Conservation (phyloP, 768 basidiomycete genomes). For the Rhodocollybia butyracea region DNA sequence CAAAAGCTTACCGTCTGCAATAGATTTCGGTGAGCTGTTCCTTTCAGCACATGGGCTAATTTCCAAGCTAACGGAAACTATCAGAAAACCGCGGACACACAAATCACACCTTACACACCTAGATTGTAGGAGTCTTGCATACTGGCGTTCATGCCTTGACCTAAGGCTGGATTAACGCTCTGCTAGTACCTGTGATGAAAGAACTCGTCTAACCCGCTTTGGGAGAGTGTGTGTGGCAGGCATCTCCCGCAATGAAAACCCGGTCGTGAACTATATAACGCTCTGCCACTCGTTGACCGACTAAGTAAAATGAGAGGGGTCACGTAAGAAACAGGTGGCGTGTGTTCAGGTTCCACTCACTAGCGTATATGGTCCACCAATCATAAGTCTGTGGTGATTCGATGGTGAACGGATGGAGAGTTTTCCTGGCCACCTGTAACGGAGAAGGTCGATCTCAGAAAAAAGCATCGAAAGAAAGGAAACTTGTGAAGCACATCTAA, state of each 20-base stretch:
- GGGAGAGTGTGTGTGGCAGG: constrained; percentile 67
- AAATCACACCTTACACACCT: constrained; percentile 24
- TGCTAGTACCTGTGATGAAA: not conserved
- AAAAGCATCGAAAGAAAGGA: not conserved
- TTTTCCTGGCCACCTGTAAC: constrained; percentile 49
- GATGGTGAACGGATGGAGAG: constrained; percentile 55
- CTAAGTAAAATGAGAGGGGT: constrained; percentile 26
- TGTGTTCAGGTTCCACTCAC: constrained; percentile 30
- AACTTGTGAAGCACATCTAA: constrained; percentile 36
- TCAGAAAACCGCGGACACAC: not conserved
- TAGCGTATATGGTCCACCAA: constrained; percentile 75
- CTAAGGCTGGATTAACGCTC: constrained; percentile 23
- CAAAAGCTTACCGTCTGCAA: constrained; percentile 48
- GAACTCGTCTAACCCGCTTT: constrained; percentile 47
- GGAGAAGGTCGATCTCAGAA: not conserved
- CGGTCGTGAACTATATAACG: constrained; percentile 57
- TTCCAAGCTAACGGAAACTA: constrained; percentile 49
- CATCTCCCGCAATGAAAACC: constrained; percentile 76
- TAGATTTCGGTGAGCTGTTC: constrained; percentile 45
- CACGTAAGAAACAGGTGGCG: no score
- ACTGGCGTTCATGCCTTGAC: constrained; percentile 77
- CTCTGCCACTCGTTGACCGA: constrained; percentile 74
- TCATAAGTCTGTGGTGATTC: constrained; percentile 45
- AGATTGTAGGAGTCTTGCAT: constrained; percentile 78
- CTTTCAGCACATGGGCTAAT: constrained; percentile 50